Conservation (phyloP, 2,329 filamentous ascomycete genomes). For the Fusarium sp. region DNA sequence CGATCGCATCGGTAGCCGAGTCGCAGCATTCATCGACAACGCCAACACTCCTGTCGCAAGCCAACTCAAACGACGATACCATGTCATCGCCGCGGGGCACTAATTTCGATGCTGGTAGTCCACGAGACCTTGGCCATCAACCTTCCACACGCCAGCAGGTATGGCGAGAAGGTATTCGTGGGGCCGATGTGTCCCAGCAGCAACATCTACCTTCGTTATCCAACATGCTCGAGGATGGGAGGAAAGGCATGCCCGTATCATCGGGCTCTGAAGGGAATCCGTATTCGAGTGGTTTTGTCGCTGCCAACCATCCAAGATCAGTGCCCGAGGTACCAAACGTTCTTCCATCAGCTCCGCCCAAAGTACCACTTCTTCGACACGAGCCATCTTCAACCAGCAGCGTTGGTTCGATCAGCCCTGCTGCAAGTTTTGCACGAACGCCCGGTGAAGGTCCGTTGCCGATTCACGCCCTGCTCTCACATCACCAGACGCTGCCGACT, state of each 20-base stretch:
- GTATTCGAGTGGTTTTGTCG: conserved; percentile 46
- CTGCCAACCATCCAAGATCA: conserved; percentile 48
- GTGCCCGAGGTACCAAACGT: conserved; percentile 42
- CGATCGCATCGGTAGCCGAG: conserved; percentile 59
- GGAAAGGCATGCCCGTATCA: conserved; percentile 29
- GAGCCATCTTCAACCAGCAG: conserved; percentile 60
- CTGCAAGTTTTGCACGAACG: conserved; percentile 52
- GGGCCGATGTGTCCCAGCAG: conserved; percentile 41
- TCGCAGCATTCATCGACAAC: conserved; percentile 57
- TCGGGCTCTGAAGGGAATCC: conserved; percentile 40
- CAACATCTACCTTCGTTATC: conserved; percentile 60
- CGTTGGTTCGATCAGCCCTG: conserved; percentile 55
- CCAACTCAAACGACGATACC: conserved; percentile 56
- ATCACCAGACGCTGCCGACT: conserved; percentile 51
- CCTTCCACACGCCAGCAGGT: conserved; percentile 44
- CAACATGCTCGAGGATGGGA: conserved; percentile 58
- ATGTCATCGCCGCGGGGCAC: conserved; percentile 56
- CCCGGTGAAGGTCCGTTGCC: conserved; percentile 63
- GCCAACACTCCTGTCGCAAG: conserved; percentile 50
- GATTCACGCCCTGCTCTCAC: conserved; percentile 64
- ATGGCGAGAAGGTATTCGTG: conserved; percentile 43
- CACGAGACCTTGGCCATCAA: conserved; percentile 44
- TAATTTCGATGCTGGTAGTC: conserved; percentile 52
- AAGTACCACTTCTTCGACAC: conserved; percentile 56
- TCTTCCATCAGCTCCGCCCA: conserved; percentile 45